Evolutionary conservation across 129 eudicot species (phyloP), one percentile per base, ranked within the genome.

Genomic region (Centella asiatica): DNA sequence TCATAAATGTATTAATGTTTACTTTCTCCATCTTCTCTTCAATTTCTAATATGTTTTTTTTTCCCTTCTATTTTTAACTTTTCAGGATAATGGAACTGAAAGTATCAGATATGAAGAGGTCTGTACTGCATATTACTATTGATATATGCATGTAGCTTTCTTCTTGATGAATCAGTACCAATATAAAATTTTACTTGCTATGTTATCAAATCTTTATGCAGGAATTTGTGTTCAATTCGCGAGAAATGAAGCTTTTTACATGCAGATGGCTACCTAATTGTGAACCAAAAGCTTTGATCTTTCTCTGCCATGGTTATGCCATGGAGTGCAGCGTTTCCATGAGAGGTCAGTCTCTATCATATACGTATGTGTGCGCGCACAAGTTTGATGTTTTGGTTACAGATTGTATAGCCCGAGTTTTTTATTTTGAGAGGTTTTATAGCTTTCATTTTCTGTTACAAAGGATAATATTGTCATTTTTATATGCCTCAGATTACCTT

Each of bases 271-370:
- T 70, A 11, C 82, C 82, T 32, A 56, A 73, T 28, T 27, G 31
- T 2, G 73, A 83, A 20, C 85, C 85, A 32, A 87, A 84, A 78
- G 98, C 95, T 44, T 62, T 92, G 31, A 74, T 92, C 29, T 92
- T 87, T 76, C 76, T 92, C 49, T 83, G 88, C 79, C 98, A 92
- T 87, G 96, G 98, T 17, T 92, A 92, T 68, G 98, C 76, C 66
- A 82, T 87, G 96, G 98, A 92, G 76, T 79, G 88, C 75, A 87
- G 96, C 68, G 29, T 87, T 72, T 84, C 95, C 61, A 84, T 87
- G 95, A 83, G 67, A 82, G 98, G 97, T 81, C 24, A 34, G 27
- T 57, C 10, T 8, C 25, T 18, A 15, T n/a, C 51, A 3, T 19
- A 57, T 31, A 2, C 47, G 15, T 4, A 42, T 1, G 15, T 40